Percentiles rank a stretch among this genome's conserved stretches.
phyloP scores from a whole-genome alignment of 2,329 filamentous ascomycete species.

The Aspergillus awamori region DNA sequence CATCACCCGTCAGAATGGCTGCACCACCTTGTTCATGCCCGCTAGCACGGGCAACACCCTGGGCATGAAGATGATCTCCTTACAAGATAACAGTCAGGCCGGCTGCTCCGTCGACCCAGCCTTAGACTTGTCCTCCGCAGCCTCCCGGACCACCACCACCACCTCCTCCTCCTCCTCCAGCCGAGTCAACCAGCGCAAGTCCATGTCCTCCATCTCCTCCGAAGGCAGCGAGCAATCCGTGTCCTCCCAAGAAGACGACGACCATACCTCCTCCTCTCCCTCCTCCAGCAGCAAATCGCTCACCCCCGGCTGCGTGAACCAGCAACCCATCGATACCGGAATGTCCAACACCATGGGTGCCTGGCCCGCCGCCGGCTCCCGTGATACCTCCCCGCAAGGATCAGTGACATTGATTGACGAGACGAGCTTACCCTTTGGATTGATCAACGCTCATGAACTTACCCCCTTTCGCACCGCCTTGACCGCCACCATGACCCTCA shows the following conservation, averaged over 20 bases:
- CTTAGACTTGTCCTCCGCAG: conserved; percentile 15
- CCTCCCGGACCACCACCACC: not conserved
- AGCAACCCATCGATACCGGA: conserved; percentile 29
- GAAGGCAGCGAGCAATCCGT: conserved; percentile 40
- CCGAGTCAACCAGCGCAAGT: conserved; percentile 27
- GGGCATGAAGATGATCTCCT: conserved; percentile 67
- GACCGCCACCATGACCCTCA: conserved; percentile 62
- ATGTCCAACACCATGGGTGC: conserved; percentile 36
- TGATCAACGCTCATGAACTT: conserved; percentile 69
- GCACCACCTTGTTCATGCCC: conserved; percentile 69
- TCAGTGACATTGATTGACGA: conserved; percentile 63
- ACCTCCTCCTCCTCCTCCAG: conserved; percentile 5
- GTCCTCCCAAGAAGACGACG: conserved; percentile 36
- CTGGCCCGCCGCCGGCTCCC: conserved; percentile 38
- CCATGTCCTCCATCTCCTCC: conserved; percentile 39
- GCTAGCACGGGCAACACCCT: conserved; percentile 62
- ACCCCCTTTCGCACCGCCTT: conserved; percentile 71
- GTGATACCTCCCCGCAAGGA: conserved; percentile 56
- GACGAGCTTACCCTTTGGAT: conserved; percentile 59
- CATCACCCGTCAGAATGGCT: conserved; percentile 63
- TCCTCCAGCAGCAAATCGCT: conserved; percentile 29
- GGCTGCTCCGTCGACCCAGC: conserved; percentile 40
- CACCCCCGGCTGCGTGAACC: conserved; percentile 34
- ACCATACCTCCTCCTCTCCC: not conserved
- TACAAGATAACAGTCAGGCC: conserved; percentile 41